Base-by-base conservation (phyloP, 2,329 filamentous ascomycete species). In the Sclerotinia subarctica region DNA sequence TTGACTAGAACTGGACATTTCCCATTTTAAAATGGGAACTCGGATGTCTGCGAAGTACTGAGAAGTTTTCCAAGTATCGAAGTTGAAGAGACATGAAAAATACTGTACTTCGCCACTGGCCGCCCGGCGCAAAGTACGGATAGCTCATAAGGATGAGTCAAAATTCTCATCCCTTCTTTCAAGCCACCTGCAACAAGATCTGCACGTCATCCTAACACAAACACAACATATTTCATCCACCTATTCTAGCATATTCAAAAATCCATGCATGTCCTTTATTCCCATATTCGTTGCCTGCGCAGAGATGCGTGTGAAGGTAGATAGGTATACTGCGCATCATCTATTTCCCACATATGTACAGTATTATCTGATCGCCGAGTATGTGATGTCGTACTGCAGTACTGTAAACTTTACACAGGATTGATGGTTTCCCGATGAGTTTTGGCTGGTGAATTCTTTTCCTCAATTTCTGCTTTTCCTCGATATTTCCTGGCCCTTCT, bases 401-500 rank as follows among this genome's bases (percentile, higher is more conserved):
- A 42, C 38, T 51, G 21, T 10, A 63, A 8, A 19, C 11, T 42
- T 56, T 29, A 64, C 4, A 29, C 35, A 56, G 47, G 26, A 21
- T 58, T 38, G 29, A 54, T 24, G 4, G 11, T 21, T 44, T 56
- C n/a, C n/a, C 46, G n/a, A 21, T 56, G 32, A 21, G 38, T 44
- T 19, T 47, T 52, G 5, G 44, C 17, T 24, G 26, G 44, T 32
- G n/a, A 17, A 32, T 46, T 26, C n/a, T 58, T 57, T 15, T 17
- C 63, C 44, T 57, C 63, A 42, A 19, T 21, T 42, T 68, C 68
- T 26, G 57, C 56, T 62, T 54, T 66, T 42, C 26, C 49, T 52
- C 53, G 64, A 54, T 63, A 66, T 73, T 85, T 86, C 72, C 82
- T 78, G 62, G 80, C 66, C 68, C 89, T 81, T 49, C 89, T 82